phyloP scores from a whole-genome alignment of 352 stramenopile species.

The Pythium dissimile region DNA sequence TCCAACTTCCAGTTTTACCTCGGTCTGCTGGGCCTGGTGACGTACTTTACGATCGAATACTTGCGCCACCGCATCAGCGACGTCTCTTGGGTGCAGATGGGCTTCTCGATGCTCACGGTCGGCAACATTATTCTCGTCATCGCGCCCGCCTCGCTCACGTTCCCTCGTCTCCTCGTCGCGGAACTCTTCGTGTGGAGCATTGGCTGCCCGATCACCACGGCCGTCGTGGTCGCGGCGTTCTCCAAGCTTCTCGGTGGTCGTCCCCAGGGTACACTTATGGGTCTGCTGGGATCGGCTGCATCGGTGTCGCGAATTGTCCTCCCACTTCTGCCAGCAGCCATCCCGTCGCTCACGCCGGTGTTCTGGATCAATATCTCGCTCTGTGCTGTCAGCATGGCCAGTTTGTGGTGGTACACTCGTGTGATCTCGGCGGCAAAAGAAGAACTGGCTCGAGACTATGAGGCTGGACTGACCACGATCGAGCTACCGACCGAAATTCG shows the following conservation, averaged over 20 bases:
- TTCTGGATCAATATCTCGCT: slow-evolving; percentile 75
- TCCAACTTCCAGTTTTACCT: slow-evolving; percentile 86
- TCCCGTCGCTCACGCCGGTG: slow-evolving; percentile 61
- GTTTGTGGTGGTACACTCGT: slow-evolving; percentile 68
- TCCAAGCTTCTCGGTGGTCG: slow-evolving; percentile 72
- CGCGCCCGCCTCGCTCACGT: slow-evolving; percentile 38
- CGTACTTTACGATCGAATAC: slow-evolving; percentile 79
- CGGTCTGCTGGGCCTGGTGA: slow-evolving; percentile 62
- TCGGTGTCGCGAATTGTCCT: slow-evolving; percentile 76
- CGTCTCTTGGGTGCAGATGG: slow-evolving; percentile 65
- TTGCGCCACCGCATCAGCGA: slow-evolving; percentile 67
- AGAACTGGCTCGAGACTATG: slow-evolving; percentile 38
- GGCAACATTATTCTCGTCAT: slow-evolving; percentile 62
- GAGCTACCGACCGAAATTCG: slow-evolving; percentile 32
- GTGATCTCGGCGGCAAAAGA: slow-evolving; percentile 52
- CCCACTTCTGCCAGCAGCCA: slow-evolving; percentile 62
- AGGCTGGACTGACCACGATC: slow-evolving; percentile 28
- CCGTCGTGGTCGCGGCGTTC: slow-evolving; percentile 70
- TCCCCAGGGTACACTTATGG: slow-evolving; percentile 79
- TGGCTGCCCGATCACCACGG: slow-evolving; percentile 72
- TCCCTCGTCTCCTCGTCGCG: slow-evolving; percentile 42
- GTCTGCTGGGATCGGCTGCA: slow-evolving; percentile 62
- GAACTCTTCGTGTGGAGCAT: slow-evolving; percentile 83
- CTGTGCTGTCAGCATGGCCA: slow-evolving; percentile 46
- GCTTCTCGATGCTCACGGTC: slow-evolving; percentile 56